Conservation (phyloP, 2,329 filamentous ascomycete genomes). For the Acarospora socialis region DNA sequence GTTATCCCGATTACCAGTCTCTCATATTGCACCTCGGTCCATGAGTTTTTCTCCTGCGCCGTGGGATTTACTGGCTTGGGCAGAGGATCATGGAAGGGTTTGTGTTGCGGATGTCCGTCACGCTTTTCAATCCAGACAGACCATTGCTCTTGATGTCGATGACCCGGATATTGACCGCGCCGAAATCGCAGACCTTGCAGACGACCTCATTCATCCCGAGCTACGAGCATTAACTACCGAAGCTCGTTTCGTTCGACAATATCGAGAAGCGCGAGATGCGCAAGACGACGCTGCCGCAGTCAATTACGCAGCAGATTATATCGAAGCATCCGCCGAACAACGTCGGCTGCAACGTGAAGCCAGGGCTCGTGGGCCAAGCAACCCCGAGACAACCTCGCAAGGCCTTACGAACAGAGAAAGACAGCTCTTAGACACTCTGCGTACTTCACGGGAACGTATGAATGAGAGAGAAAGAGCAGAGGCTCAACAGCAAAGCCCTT, state of each 20-base stretch:
- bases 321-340: slow-evolving; percentile 12
- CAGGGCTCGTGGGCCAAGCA: slow-evolving; percentile 18
- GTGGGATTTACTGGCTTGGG: slow-evolving; percentile 85
- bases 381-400: slow-evolving; percentile 25
- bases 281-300: slow-evolving; percentile 10
- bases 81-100: slow-evolving; percentile 56
- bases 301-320: slow-evolving; percentile 11
- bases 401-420: slow-evolving; percentile 29
- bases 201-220: slow-evolving; percentile 9
- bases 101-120: slow-evolving; percentile 34
- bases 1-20: slow-evolving; percentile 32
- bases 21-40: slow-evolving; percentile 58
- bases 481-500: neutral
- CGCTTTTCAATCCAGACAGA: slow-evolving; percentile 30
- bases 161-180: slow-evolving; percentile 12
- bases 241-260: slow-evolving; percentile 11
- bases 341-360: slow-evolving; percentile 11
- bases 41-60: slow-evolving; percentile 87
- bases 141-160: slow-evolving; percentile 20
- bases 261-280: slow-evolving; percentile 10
- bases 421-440: slow-evolving; percentile 29
- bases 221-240: slow-evolving; percentile 12
- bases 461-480: slow-evolving; percentile 3
- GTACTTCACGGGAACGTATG: slow-evolving; percentile 20
- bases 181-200: slow-evolving; percentile 15